Evolutionary conservation across 768 basidiomycete genomes (phyloP).

Genomic region (Rhizopogon rudus): DNA sequence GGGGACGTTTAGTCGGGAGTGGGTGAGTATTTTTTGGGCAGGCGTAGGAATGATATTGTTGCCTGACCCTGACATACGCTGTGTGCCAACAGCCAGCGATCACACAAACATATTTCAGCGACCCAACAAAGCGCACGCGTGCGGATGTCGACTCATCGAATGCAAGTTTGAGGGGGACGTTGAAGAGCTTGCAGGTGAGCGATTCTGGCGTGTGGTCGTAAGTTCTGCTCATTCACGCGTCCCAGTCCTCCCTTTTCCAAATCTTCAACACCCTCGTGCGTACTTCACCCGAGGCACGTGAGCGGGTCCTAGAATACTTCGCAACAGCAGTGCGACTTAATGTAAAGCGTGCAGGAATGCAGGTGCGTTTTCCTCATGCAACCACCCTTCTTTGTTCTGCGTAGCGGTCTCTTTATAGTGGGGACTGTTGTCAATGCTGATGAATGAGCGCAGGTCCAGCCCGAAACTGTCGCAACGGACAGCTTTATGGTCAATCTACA

Average conservation of each 20-base stretch:
- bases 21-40: constrained; percentile 45
- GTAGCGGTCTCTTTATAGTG: neutral
- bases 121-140: constrained; percentile 69
- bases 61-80: neutral
- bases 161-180: constrained; percentile 78
- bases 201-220: neutral
- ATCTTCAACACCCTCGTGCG: constrained; percentile 88
- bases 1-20: constrained; percentile 85
- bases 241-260: constrained; percentile 68
- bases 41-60: neutral
- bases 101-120: constrained; percentile 77
- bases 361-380: constrained; percentile 37
- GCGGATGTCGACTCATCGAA: constrained; percentile 80
- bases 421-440: neutral
- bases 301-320: constrained; percentile 82
- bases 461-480: constrained; percentile 81
- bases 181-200: constrained; percentile 77
- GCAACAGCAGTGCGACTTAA: constrained; percentile 72
- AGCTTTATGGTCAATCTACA: constrained; percentile 92
- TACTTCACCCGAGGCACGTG: constrained; percentile 70
- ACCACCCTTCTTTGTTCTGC: neutral
- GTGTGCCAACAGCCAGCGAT: constrained; percentile 56
- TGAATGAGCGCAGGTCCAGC: constrained; percentile 58
- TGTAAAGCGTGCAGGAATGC: constrained; percentile 84
- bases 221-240: neutral